These are phyloP conservation scores for Neopestalotiopsis clavispora DNA, from an alignment of 2,329 filamentous ascomycete species.

Conservation along the genomic window DNA sequence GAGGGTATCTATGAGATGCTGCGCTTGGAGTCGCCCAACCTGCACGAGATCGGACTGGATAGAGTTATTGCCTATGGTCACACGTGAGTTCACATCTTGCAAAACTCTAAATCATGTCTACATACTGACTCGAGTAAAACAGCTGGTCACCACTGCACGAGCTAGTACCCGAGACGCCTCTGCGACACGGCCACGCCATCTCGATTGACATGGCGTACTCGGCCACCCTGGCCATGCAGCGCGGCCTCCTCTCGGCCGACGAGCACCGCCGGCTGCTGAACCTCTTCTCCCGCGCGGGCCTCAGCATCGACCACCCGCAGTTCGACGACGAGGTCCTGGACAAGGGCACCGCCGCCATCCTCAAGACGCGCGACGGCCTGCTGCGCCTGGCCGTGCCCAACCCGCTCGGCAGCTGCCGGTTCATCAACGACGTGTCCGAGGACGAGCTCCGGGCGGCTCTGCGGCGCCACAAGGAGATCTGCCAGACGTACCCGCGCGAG, in stretches of 20 bases:
- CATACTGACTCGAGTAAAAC: neutral
- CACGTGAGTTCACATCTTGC: constrained; percentile 51
- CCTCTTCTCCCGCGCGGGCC: constrained; percentile 71
- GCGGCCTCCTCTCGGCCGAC: constrained; percentile 62
- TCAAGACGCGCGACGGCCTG: constrained; percentile 73
- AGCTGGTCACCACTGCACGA: constrained; percentile 76
- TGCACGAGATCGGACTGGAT: constrained; percentile 75
- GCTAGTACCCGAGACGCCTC: constrained; percentile 69
- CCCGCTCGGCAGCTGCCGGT: constrained; percentile 69
- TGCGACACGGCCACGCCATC: constrained; percentile 76
- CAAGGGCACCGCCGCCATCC: constrained; percentile 69
- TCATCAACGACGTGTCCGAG: constrained; percentile 69
- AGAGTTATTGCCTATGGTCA: constrained; percentile 77
- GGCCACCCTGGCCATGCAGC: constrained; percentile 67
- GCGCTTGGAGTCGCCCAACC: constrained; percentile 73
- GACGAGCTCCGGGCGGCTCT: constrained; percentile 68
- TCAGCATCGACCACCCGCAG: constrained; percentile 73
- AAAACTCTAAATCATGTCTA: neutral
- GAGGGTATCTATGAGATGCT: constrained; percentile 75
- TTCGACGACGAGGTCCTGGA: constrained; percentile 71
- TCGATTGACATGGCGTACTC: constrained; percentile 80
- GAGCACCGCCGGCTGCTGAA: constrained; percentile 68
- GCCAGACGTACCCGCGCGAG: constrained; percentile 65
- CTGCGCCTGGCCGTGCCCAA: constrained; percentile 71
- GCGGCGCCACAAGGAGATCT: constrained; percentile 65